Base-by-base conservation (phyloP, 768 basidiomycete genomes). In the Lentinula sp. region DNA sequence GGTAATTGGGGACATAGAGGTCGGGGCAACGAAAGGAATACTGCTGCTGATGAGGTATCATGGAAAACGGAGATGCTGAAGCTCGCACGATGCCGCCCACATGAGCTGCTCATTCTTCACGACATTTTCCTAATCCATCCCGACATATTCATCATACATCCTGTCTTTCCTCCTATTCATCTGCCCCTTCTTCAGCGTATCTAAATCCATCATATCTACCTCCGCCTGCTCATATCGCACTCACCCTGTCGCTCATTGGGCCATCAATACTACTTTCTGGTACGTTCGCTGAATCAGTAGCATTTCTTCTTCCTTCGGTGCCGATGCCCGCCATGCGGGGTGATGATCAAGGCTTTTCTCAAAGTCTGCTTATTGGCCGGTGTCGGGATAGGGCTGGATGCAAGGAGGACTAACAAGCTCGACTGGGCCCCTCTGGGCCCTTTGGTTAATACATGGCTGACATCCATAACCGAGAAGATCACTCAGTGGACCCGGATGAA, bases 261-360 rank as follows among this genome's bases (percentile, higher is more conserved):
- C 97, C 97, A 0, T 95, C 93, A 0, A 96, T 99, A 62, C 72
- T 98, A 39, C 79, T 99, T 36, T 95, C 93, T n/a, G n/a, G n/a
- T 66, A 87, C 94, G 0, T 79, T 91, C 32, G 97, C 96, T 6
- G 95, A 99, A 72, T 91, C 88, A 0, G 79, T 93, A 1, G 97
- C 97, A 1, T 99, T 99, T 67, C 89, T 86, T 0, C 77, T 99
- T 18, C 94, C 95, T 3, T 74, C 98, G 32, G 97, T 98, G 9
- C 95, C 95, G 4, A 97, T 98, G 97, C 97, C 97, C 2, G 97
- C 97, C n/a, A n/a, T n/a, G 23, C 23, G 23, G 23, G 23, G 23
- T 23, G 23, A 23, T 23, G 23, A 28, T 28, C 28, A 28, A 28
- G 3, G 28, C 28, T 28, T 28, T 28, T 28, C 28, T 28, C 4